A percentile compares a stretch with the other conserved stretches of the same genome.
phyloP scores from a whole-genome alignment of 1,284 basidiomycete genomes.

The Nidula niveotomentosa region DNA sequence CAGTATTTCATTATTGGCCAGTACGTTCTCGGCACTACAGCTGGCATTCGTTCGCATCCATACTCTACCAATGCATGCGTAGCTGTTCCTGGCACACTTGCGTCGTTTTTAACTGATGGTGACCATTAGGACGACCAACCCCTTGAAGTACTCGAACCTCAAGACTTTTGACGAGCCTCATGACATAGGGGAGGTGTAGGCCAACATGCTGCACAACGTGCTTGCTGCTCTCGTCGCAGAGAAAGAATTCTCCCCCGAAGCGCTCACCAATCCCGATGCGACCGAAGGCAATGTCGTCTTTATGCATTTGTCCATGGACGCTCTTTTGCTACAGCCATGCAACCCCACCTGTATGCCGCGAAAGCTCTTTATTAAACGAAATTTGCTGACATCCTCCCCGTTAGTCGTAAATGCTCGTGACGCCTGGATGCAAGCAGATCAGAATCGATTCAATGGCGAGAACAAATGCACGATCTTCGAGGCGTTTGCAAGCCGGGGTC shows the following conservation, averaged over 20 bases:
- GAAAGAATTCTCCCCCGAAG: slow-evolving; percentile 33
- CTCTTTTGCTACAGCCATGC: slow-evolving; percentile 44
- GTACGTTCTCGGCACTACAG: slow-evolving; percentile 28
- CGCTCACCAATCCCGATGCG: slow-evolving; percentile 33
- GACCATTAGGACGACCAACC: slow-evolving; percentile 30
- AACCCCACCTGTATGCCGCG: slow-evolving; percentile 38
- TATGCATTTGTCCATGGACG: slow-evolving; percentile 44
- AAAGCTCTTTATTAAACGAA: neutral
- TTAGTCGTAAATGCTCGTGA: slow-evolving; percentile 34
- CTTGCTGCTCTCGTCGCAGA: slow-evolving; percentile 37
- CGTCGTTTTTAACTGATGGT: neutral
- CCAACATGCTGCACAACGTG: slow-evolving; percentile 47
- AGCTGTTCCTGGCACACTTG: neutral
- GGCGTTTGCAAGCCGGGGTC: slow-evolving; percentile 45
- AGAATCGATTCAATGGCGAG: slow-evolving; percentile 41
- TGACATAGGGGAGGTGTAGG: slow-evolving; percentile 48
- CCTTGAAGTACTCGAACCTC: slow-evolving; percentile 38
- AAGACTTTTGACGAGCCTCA: slow-evolving; percentile 37
- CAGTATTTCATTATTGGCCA: slow-evolving; percentile 37
- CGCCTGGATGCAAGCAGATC: slow-evolving; percentile 52
- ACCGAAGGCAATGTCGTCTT: slow-evolving; percentile 41
- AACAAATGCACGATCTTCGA: slow-evolving; percentile 46
- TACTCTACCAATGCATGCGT: slow-evolving; percentile 36
- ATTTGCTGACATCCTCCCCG: neutral
- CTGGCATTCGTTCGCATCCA: slow-evolving; percentile 33